Evolutionary conservation across 768 basidiomycete species (phyloP).

Genomic region (Amanita phalloides): DNA sequence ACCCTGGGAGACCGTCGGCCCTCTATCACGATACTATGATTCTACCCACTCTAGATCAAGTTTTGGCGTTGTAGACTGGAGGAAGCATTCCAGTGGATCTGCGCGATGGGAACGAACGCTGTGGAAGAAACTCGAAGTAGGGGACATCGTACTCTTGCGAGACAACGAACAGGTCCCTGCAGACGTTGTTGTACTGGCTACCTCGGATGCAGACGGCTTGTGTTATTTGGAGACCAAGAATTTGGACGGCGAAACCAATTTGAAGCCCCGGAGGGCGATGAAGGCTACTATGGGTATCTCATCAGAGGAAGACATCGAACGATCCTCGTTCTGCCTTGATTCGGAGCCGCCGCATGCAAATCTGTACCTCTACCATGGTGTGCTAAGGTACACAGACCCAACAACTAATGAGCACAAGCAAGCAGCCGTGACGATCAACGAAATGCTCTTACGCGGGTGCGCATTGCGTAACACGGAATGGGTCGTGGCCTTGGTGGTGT

Average conservation of each 20-base stretch:
- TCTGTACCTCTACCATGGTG: conserved; percentile 82
- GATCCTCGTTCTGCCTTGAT: conserved; percentile 79
- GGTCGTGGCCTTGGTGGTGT: conserved; percentile 90
- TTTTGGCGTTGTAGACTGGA: conserved; percentile 76
- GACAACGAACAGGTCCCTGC: conserved; percentile 97
- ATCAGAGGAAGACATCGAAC: conserved; percentile 87
- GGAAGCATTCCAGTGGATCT: conserved; percentile 51
- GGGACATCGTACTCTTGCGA: conserved; percentile 83
- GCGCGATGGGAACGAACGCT: conserved; percentile 91
- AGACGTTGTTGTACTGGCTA: conserved; percentile 87
- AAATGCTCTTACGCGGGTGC: conserved; percentile 86
- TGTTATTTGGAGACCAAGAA: conserved; percentile 99
- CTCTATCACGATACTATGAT: conserved; percentile 42
- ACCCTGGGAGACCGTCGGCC: conserved; percentile 27
- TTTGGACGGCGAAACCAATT: conserved; percentile 93
- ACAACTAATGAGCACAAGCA: conserved; percentile 39
- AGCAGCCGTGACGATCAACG: conserved; percentile 81
- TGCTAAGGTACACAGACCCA: conserved; percentile 62
- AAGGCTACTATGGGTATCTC: conserved; percentile 64
- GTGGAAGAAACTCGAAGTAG: conserved; percentile 98
- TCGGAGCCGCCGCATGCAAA: conserved; percentile 93
- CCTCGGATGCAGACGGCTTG: conserved; percentile 83
- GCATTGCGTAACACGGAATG: conserved; percentile 83
- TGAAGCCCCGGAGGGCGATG: conserved; percentile 76
- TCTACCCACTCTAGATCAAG: conserved; percentile 46